phyloP scores from a whole-genome alignment of 1,284 basidiomycete genomes.

The Anthracocystis setariae region DNA sequence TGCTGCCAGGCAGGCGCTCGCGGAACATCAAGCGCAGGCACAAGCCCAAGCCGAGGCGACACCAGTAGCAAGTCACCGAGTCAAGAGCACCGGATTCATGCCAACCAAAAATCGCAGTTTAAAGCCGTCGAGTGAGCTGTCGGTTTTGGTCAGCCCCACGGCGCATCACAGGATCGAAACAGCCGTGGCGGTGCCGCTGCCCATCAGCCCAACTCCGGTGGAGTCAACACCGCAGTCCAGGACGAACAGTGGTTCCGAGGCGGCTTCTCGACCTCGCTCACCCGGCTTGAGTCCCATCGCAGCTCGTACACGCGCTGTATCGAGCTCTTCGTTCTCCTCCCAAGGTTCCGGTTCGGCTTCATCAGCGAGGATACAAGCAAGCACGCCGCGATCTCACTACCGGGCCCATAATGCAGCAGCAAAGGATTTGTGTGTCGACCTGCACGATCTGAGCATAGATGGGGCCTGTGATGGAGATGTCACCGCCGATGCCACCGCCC shows the following conservation, averaged over 20 bases:
- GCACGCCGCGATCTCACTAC: conserved; percentile 11
- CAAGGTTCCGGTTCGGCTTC: conserved; percentile 29
- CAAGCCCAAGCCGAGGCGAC: conserved; percentile 12
- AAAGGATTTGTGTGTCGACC: conserved; percentile 14
- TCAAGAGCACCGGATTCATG: conserved; percentile 35
- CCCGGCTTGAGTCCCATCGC: conserved; percentile 23
- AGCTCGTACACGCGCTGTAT: conserved; percentile 30
- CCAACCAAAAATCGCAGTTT: conserved; percentile 20
- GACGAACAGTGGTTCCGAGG: background rate
- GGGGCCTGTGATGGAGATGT: conserved; percentile 21
- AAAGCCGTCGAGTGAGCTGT: conserved; percentile 21
- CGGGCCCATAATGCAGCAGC: background rate
- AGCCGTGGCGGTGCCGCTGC: conserved; percentile 33
- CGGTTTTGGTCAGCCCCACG: conserved; percentile 31
- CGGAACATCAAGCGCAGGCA: conserved; percentile 19
- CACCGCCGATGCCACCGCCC: conserved; percentile 33
- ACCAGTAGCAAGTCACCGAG: conserved; percentile 17
- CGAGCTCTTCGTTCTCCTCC: conserved; percentile 39
- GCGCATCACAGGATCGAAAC: conserved; percentile 36
- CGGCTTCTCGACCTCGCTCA: conserved; percentile 20
- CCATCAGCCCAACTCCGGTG: conserved; percentile 33
- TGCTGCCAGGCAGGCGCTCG: conserved; percentile 21
- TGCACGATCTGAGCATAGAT: conserved; percentile 23
- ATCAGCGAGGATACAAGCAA: conserved; percentile 13
- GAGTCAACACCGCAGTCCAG: conserved; percentile 16